phyloP scores from a whole-genome alignment of 257 asterid genomes.

The Marsdenia floribunda region DNA sequence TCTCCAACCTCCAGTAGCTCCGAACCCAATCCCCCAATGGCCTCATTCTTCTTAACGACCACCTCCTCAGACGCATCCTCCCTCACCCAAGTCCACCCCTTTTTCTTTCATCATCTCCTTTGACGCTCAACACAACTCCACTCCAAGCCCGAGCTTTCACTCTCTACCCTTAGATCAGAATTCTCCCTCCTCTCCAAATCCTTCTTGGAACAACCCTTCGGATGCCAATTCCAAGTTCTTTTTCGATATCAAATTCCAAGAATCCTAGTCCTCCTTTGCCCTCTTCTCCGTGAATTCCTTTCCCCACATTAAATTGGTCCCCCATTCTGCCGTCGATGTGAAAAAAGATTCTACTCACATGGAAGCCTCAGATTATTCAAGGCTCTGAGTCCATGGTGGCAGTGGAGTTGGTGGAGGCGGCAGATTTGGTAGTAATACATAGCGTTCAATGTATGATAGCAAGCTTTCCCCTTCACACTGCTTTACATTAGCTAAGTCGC shows the following conservation, averaged over 20 bases:
- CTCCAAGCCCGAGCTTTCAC: constrained; percentile 52
- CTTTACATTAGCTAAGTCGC: too few relatives aligned
- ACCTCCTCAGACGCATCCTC: constrained; percentile 51
- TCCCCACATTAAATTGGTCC: constrained; percentile 75
- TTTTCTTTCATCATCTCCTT: constrained; percentile 71
- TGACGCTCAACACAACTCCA: constrained; percentile 74
- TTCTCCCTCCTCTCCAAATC: too few relatives aligned
- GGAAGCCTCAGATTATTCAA: constrained; percentile 63
- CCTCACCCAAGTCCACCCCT: constrained; percentile 59
- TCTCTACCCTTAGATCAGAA: constrained; percentile 56
- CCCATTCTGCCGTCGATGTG: constrained; percentile 48
- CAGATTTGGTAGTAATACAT: too few relatives aligned
- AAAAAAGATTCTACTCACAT: constrained; percentile 54
- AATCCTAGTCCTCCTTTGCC: too few relatives aligned
- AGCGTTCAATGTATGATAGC: too few relatives aligned
- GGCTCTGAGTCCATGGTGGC: constrained; percentile 83
- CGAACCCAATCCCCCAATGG: constrained; percentile 52
- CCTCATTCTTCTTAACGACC: constrained; percentile 55
- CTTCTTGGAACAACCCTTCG: too few relatives aligned
- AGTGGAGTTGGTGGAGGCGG: too few relatives aligned
- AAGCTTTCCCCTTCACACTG: too few relatives aligned
- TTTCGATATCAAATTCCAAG: too few relatives aligned
- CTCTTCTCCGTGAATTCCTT: constrained; percentile 61
- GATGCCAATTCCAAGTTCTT: too few relatives aligned
- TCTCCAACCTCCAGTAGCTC: constrained; percentile 45